These are phyloP conservation scores for Leccinum disarticulatum DNA, from an alignment of 768 basidiomycete species.

Conservation along the genomic window DNA sequence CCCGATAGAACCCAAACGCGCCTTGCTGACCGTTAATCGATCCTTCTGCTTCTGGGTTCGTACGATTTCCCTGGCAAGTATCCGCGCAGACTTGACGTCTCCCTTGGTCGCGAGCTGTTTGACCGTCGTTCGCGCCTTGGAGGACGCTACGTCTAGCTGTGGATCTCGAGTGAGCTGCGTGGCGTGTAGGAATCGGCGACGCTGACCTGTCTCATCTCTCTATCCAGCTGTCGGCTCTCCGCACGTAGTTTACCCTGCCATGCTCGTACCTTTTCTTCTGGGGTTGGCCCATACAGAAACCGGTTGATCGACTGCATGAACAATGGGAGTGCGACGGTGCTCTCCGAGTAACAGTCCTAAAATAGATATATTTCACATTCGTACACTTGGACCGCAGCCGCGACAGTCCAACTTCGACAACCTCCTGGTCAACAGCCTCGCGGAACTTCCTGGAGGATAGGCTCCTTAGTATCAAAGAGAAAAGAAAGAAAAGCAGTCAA, in stretches of 20 bases:
- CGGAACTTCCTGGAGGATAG: not conserved
- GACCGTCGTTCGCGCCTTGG: slow-evolving; percentile 74
- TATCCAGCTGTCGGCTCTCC: slow-evolving; percentile 81
- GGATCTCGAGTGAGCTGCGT: slow-evolving; percentile 14
- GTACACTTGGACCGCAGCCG: too few relatives aligned
- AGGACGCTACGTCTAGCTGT: slow-evolving; percentile 80
- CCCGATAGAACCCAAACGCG: slow-evolving; percentile 85
- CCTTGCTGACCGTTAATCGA: slow-evolving; percentile 88
- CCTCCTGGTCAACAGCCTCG: too few relatives aligned
- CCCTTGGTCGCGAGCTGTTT: slow-evolving; percentile 91
- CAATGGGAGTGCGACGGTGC: slow-evolving; percentile 6
- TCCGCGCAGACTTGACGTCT: slow-evolving; percentile 88
- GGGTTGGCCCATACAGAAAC: slow-evolving; percentile 93
- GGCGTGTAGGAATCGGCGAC: slow-evolving; percentile 15
- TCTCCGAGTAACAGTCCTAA: slow-evolving; percentile 9
- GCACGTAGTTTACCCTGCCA: slow-evolving; percentile 89
- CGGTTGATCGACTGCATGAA: slow-evolving; percentile 86
- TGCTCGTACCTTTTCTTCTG: slow-evolving; percentile 87
- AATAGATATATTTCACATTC: slow-evolving; percentile 16
- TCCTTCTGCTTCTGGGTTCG: slow-evolving; percentile 94
- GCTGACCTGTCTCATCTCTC: slow-evolving; percentile 94
- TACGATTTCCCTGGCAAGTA: slow-evolving; percentile 93
- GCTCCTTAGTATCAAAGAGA: not conserved
- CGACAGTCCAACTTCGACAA: too few relatives aligned
- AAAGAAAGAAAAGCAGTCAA: not conserved